Base-by-base conservation (phyloP, 148 eudicot species). In the Camellia lanceoleosa region DNA sequence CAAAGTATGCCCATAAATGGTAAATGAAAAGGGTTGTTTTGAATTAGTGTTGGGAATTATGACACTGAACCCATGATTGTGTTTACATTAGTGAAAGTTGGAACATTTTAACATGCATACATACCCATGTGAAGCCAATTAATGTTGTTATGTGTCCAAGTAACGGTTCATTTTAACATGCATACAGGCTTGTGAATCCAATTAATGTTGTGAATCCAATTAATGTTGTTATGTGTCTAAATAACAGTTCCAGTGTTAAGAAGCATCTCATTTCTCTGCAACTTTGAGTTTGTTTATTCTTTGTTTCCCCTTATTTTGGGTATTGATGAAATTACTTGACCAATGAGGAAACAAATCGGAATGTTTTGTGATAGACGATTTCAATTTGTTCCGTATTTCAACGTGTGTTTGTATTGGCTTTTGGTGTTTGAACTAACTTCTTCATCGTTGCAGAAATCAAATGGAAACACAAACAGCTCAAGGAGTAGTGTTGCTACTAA, bases 371-470 rank as follows among this genome's bases (percentile, higher is more conserved):
- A 38, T 56, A n/a, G 5, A 19, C 7, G 11, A 15, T 14, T 16
- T 68, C 20, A n/a, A 44, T 44, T 15, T 15, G 38, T 47, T 13
- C 19, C 20, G 13, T 42, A 13, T 49, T 41, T 68, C 11, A 19
- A 67, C 16, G 8, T 63, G 61, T 44, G 18, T 64, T 49, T 66
- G 3, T 71, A 42, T 55, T n/a, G n/a, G n/a, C 7, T 63, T 77
- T 63, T 38, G 73, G 62, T 80, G 73, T 49, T 83, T 54, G 56
- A 63, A 54, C 76, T 42, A 6, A 74, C 67, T 51, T 47, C 15
- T 47, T 65, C 74, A 68, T 84, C 65, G 62, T 82, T 42, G 30
- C 92, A 89, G 95, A 85, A 74, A 52, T 7, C 73, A 77, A 75
- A 87, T 2, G 86, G 85, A 71, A 82, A 79, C 20, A 68, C 68